Base-by-base conservation (phyloP, 805 yeast genomes). In the Lipomyces mesembrius region DNA sequence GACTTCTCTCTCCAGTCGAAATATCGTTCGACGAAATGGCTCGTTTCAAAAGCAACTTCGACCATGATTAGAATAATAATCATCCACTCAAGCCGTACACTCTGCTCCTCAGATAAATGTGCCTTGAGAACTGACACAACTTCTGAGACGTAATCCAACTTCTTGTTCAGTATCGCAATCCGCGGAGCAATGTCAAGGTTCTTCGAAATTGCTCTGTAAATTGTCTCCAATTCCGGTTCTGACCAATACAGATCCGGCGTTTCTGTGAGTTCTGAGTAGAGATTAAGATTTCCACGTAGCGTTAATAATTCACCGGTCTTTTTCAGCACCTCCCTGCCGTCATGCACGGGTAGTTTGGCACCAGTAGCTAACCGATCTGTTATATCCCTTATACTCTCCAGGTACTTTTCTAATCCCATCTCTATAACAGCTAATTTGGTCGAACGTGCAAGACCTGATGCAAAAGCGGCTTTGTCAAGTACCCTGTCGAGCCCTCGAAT, bases 221-320 rank as follows among this genome's bases (percentile, higher is more conserved):
- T 86, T 62, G 83, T 83, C 75, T 93, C 98, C 62, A 93, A 80
- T 43, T 87, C 86, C 0, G 97, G 96, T 75, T 92, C 97, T 57
- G 91, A 85, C 98, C 98, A 93, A 77, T 92, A 93, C 55, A 92
- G 78, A 76, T 93, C 98, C 0, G 98, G 98, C 0, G 96, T 91
- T 73, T 92, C 97, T 37, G 91, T 91, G 66, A 93, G 82, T 74
- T 92, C 97, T 9, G 94, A 89, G 77, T 93, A 92, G 39, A 93
- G 79, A 73, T 93, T 93, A 71, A 93, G 82, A 71, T 89, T 89
- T 0, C 97, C 97, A 67, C 98, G 80, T 14, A 93, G 80, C 55
- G 91, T 79, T 70, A 93, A 85, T 27, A 93, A 79, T 63, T 87
- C 81, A 0, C 97, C 97, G 0, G 95, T 91, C 4, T 88, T 81